Evolutionary conservation across 768 basidiomycete species (phyloP).

Genomic region (Mycena galericulata): DNA sequence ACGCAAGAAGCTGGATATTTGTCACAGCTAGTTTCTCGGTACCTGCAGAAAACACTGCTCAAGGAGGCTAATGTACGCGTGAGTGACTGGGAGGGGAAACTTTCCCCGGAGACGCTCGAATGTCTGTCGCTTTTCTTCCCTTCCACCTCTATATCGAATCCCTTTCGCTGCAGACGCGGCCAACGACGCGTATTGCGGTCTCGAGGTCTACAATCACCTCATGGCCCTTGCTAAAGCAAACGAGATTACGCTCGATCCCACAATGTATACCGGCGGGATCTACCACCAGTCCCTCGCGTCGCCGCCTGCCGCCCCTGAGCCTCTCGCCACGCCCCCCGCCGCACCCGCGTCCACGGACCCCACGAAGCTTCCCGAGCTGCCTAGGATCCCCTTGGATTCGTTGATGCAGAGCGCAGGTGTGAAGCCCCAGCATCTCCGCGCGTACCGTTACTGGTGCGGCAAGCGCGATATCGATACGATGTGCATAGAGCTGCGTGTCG

Average conservation of each 20-base stretch:
- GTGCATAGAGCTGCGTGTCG: slow-evolving; percentile 42
- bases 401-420: slow-evolving; percentile 29
- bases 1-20: not conserved
- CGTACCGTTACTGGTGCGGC: slow-evolving; percentile 49
- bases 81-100: slow-evolving; percentile 50
- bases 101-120: slow-evolving; percentile 40
- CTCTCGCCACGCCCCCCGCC: slow-evolving; percentile 10
- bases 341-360: slow-evolving; percentile 10
- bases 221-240: slow-evolving; percentile 40
- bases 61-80: slow-evolving; percentile 46
- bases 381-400: slow-evolving; percentile 8
- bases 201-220: slow-evolving; percentile 47
- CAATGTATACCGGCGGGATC: slow-evolving; percentile 7
- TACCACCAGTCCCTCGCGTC: slow-evolving; percentile 13
- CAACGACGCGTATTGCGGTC: slow-evolving; percentile 50
- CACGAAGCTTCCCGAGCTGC: slow-evolving; percentile 16
- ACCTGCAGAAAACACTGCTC: slow-evolving; percentile 45
- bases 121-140: slow-evolving; percentile 35
- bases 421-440: slow-evolving; percentile 44
- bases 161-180: slow-evolving; percentile 49
- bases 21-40: slow-evolving; percentile 45
- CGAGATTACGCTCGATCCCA: slow-evolving; percentile 30
- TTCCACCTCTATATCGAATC: not conserved
- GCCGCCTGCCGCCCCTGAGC: slow-evolving; percentile 1
- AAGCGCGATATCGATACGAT: slow-evolving; percentile 45